These are phyloP conservation scores for Triticum timopheevii DNA, from an alignment of 176 grass and related monocot species.

Conservation along the genomic window DNA sequence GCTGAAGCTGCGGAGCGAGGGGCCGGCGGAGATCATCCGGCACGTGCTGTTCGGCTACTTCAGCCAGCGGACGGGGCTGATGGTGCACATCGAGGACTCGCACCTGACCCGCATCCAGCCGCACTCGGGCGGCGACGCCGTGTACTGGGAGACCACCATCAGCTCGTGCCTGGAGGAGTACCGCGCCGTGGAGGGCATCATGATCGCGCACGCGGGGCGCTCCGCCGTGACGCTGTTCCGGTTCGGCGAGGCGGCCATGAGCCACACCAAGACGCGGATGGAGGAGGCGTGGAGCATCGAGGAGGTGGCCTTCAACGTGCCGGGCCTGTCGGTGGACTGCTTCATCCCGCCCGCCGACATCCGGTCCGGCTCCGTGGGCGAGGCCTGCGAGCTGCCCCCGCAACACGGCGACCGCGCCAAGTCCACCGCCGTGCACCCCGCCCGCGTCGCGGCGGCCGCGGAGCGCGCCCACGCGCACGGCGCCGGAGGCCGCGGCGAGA, in stretches of 20 bases:
- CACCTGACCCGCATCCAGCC: constrained; percentile 87
- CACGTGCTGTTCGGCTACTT: constrained; percentile 94
- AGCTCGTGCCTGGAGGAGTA: constrained; percentile 76
- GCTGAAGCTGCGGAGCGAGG: constrained; percentile 85
- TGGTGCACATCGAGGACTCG: constrained; percentile 89
- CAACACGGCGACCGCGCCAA: constrained; percentile 41
- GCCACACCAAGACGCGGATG: constrained; percentile 95
- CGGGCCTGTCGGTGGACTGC: constrained; percentile 79
- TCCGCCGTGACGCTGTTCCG: constrained; percentile 83
- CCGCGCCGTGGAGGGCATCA: constrained; percentile 76
- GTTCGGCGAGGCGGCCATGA: constrained; percentile 90
- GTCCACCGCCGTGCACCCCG: constrained; percentile 14
- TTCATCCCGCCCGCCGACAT: constrained; percentile 98
- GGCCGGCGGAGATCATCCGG: constrained; percentile 88
- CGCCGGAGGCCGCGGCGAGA: constrained; percentile 29
- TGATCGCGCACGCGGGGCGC: constrained; percentile 77
- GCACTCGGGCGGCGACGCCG: constrained; percentile 65
- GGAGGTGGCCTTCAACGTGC: constrained; percentile 96
- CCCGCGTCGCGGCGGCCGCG: constrained; percentile 37
- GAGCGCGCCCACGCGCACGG: constrained; percentile 26
- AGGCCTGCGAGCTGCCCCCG: constrained; percentile 62
- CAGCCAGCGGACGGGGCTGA: constrained; percentile 86
- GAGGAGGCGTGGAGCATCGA: constrained; percentile 96
- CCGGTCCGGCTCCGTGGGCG: constrained; percentile 53
- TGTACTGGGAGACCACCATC: constrained; percentile 98